A percentile compares a stretch with the other conserved stretches of the same genome.
Evolutionary conservation across 1,284 basidiomycete species (phyloP).

Genomic region (Gastroboletus turbinatus): DNA sequence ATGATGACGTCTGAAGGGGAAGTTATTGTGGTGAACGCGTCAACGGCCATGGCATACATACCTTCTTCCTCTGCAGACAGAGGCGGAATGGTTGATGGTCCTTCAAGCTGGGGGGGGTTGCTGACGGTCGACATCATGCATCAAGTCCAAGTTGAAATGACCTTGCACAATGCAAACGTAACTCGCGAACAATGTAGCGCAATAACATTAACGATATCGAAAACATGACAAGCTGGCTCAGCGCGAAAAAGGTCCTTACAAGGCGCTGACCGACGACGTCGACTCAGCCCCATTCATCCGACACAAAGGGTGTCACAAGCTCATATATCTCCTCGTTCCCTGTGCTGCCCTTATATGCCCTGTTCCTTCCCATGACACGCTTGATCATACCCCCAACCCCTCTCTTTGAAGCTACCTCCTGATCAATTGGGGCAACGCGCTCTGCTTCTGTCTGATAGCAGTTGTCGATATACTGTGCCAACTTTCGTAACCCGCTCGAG

Average conservation of each 20-base stretch:
- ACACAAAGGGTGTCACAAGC: constrained; percentile 75
- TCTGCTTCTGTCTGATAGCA: constrained; percentile 56
- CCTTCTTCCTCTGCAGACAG: constrained; percentile 71
- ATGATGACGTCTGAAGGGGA: constrained; percentile 63
- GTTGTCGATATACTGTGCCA: constrained; percentile 50
- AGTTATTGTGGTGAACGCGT: constrained; percentile 19
- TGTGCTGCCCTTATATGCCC: constrained; percentile 43
- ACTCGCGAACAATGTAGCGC: neutral
- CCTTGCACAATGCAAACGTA: neutral
- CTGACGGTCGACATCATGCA: constrained; percentile 23
- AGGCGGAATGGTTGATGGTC: constrained; percentile 38
- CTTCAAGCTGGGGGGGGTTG: constrained; percentile 6
- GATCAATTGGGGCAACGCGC: constrained; percentile 25
- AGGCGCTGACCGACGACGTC: neutral
- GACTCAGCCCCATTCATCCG: constrained; percentile 56
- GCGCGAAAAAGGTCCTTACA: neutral
- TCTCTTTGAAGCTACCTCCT: constrained; percentile 39
- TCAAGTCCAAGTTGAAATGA: neutral
- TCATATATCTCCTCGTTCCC: constrained; percentile 76
- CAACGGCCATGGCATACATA: constrained; percentile 22
- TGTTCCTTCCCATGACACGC: constrained; percentile 58
- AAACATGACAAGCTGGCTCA: neutral
- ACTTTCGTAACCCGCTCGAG: constrained; percentile 57
- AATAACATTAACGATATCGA: neutral
- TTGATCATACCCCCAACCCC: constrained; percentile 53